Evolutionary conservation across 108 stramenopile species (phyloP).

Genomic region (Cyclotella atomus): DNA sequence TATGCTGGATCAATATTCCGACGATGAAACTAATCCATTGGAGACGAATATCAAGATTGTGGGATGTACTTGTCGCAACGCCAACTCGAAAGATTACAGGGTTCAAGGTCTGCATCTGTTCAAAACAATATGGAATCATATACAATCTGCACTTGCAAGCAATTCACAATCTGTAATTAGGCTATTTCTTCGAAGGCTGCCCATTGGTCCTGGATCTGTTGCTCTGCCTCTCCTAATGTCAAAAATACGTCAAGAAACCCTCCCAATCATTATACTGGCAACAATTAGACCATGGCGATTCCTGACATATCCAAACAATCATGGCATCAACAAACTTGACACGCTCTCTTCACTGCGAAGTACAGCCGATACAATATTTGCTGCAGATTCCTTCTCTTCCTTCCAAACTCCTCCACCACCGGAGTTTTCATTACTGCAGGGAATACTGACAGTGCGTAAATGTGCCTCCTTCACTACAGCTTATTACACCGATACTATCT

Average conservation of each 20-base stretch:
- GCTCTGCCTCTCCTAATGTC: slow-evolving; percentile 74
- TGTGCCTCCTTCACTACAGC: slow-evolving; percentile 58
- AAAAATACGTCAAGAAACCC: slow-evolving; percentile 59
- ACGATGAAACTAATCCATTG: slow-evolving; percentile 20
- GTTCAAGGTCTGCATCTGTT: slow-evolving; percentile 42
- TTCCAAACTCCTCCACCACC: slow-evolving; percentile 70
- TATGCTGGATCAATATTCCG: slow-evolving; percentile 68
- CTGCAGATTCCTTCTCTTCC: slow-evolving; percentile 48
- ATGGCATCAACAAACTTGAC: slow-evolving; percentile 27
- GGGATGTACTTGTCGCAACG: slow-evolving; percentile 22
- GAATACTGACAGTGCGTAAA: slow-evolving; percentile 72
- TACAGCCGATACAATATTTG: slow-evolving; percentile 33
- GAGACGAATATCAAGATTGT: slow-evolving; percentile 27
- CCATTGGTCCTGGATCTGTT: slow-evolving; percentile 45
- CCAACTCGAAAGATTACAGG: slow-evolving; percentile 1
- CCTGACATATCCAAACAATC: background rate
- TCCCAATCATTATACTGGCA: slow-evolving; percentile 74
- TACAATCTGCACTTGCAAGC: slow-evolving; percentile 26
- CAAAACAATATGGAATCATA: slow-evolving; percentile 32
- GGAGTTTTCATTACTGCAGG: slow-evolving; percentile 80
- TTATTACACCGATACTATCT: slow-evolving; percentile 68
- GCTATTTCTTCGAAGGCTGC: slow-evolving; percentile 62
- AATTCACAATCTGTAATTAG: slow-evolving; percentile 58
- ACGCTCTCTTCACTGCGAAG: slow-evolving; percentile 35
- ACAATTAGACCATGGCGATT: slow-evolving; percentile 61